Evolutionary conservation across 2,329 filamentous ascomycete species (phyloP), one percentile per base, ranked within the genome.

Genomic region (Penicillium sp.): DNA sequence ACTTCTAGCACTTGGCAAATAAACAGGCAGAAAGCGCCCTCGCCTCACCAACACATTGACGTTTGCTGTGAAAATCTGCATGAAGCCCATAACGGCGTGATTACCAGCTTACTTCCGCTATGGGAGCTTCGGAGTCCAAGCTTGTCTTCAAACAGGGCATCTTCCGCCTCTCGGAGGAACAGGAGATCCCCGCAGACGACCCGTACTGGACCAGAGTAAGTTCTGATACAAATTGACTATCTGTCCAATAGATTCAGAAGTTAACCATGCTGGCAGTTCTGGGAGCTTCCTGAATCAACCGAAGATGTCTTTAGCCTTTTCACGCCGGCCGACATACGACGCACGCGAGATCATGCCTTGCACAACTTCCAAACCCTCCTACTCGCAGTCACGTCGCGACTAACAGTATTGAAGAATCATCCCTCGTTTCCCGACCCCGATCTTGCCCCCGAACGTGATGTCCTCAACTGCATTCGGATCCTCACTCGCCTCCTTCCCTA

Each of bases 111-210:
- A 63, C 59, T 64, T 68, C 64, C 72, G 60, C 69, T 55, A 99
- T 99, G 94, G 94, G 94, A 76, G 93, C 93, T 72, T 97, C 93
- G 78, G 93, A 97, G 79, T 97, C 93, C 69, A 97, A 97, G 83
- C 87, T 97, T 72, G 91, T 93, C 72, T 97, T 99, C 84, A 97
- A 97, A 79, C 90, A 96, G 78, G 93, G 92, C 77, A 96, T 97
- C 79, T 97, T 97, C 80, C 87, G 89, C 72, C 85, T 99, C 57
- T 94, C 92, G n/a, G 92, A 96, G 74, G 89, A 96, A 74, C 86
- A 87, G 64, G 83, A 89, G 72, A 97, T 97, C 71, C 83, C 91
- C 58, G 86, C 91, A 55, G 89, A 94, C 76, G 91, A 97, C 78
- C 82, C 86, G 18, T 97, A 96, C 79, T 99, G 94, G 94, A 87